Percentiles rank a stretch among this genome's conserved stretches.
phyloP scores from a whole-genome alignment of 371 early-diverging fungal genomes.

The Circinella umbellata region DNA sequence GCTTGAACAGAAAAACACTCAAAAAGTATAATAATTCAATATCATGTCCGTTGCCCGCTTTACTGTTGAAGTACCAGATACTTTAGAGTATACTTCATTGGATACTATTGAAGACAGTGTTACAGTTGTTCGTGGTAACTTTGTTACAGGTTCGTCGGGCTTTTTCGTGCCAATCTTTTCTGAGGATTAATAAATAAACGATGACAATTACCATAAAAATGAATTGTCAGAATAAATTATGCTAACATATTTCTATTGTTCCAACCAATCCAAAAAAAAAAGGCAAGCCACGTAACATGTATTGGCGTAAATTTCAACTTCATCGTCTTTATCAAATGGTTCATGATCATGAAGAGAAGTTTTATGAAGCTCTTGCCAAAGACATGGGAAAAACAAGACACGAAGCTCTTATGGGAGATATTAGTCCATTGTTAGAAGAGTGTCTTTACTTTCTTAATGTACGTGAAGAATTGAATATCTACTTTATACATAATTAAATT shows the following conservation, averaged over 20 bases:
- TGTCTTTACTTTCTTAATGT: conserved; percentile 47
- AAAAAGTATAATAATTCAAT: not conserved
- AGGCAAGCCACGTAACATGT: conserved; percentile 35
- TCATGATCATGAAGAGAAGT: conserved; percentile 65
- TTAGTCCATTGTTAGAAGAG: conserved; percentile 62
- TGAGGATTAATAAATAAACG: too few relatives aligned
- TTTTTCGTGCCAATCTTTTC: too few relatives aligned
- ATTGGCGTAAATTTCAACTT: conserved; percentile 71
- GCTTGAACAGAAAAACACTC: not conserved
- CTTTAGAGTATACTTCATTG: conserved; percentile 17
- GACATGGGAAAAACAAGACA: conserved; percentile 72
- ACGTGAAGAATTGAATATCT: not conserved
- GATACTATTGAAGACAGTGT: conserved; percentile 27
- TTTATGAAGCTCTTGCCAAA: conserved; percentile 63
- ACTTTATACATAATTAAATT: not conserved
- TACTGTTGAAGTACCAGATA: conserved; percentile 14
- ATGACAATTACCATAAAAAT: too few relatives aligned
- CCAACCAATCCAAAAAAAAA: conserved; percentile 1
- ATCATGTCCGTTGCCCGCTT: conserved; percentile 16
- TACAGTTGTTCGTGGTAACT: conserved; percentile 20
- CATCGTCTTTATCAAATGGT: conserved; percentile 65
- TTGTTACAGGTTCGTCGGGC: conserved; percentile 18
- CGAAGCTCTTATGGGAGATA: conserved; percentile 64
- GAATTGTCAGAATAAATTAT: too few relatives aligned
- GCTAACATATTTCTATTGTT: not conserved